Base-by-base conservation (phyloP, 345 rosid species). In the Pseudoturritis turrita region DNA sequence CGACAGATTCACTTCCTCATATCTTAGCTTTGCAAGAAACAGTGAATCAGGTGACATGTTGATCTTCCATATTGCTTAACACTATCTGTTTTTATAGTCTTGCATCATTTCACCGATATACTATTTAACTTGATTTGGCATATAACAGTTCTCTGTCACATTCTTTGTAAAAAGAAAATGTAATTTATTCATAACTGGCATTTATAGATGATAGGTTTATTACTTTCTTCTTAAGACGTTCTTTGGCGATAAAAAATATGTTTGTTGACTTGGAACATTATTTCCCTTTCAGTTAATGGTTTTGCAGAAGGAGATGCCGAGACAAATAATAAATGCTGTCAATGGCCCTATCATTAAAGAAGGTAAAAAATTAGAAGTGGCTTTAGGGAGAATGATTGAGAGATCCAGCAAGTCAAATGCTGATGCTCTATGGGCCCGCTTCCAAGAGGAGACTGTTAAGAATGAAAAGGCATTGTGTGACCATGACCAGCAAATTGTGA, bases 381-480 rank as follows among this genome's bases (percentile, higher is more conserved):
- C 90, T 54, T 59, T 90, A 51, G 97, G 94, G 51, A 76, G 80
- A 78, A 79, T 56, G 81, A 77, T 87, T 68, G 96, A 93, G 81
- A 93, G 83, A 82, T 83, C 83, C 50, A 50, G 76, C 65, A 93
- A 86, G 83, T 84, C 87, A 58, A 90, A 83, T 78, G 78, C 80
- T 36, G 98, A 93, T 73, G 94, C 96, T 43, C 61, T 87, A 44
- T 90, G 88, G 90, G 88, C 91, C 67, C 96, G 83, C 17, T 77
- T 92, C 64, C 96, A 86, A 68, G 96, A 90, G 79, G 96, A 90
- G 70, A 81, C 60, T 65, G 80, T 65, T 29, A 88, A 85, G 79
- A 83, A 79, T 74, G 97, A 88, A 80, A 92, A 85, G 75, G 71
- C 81, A 55, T 60, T 72, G 55, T 82, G 74, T 63, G 90, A 90